Evolutionary conservation across 169 alveolate species (phyloP).

Genomic region (Eimeria zaria): DNA sequence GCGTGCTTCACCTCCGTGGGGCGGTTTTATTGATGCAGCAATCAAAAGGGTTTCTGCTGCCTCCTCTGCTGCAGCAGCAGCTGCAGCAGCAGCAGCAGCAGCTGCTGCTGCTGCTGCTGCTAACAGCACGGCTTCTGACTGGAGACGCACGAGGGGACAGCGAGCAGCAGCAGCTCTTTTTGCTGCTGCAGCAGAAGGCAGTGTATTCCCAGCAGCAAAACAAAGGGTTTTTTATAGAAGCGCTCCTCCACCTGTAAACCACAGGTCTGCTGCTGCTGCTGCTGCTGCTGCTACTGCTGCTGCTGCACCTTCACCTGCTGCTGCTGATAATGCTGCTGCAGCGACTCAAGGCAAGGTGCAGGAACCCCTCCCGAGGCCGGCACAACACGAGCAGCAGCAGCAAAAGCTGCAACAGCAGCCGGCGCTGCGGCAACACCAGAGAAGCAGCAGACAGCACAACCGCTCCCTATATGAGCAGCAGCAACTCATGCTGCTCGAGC

Average conservation of each 20-base stretch:
- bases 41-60: constrained; percentile 30
- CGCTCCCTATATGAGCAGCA: constrained; percentile 22
- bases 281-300: constrained; percentile 68
- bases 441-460: constrained; percentile 38
- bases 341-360: background rate
- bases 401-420: background rate
- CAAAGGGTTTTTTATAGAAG: background rate
- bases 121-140: constrained; percentile 21
- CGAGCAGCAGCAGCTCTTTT: constrained; percentile 29
- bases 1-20: constrained; percentile 27
- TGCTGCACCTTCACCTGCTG: background rate
- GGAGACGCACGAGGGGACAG: constrained; percentile 38
- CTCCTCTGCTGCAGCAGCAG: constrained; percentile 53
- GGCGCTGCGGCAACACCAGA: background rate
- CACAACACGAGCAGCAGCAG: constrained; percentile 46
- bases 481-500: constrained; percentile 48
- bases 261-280: background rate
- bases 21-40: constrained; percentile 16
- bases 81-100: constrained; percentile 56
- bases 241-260: background rate
- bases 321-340: constrained; percentile 15
- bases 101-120: constrained; percentile 52
- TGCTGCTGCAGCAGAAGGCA: constrained; percentile 19
- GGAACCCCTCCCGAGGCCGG: background rate
- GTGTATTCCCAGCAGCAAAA: constrained; percentile 2